Percentiles rank a stretch among this genome's conserved stretches.
These are phyloP conservation scores for Fennellomyces sp. DNA, from an alignment of 371 early-diverging fungal genomes.

Conservation along the genomic window DNA sequence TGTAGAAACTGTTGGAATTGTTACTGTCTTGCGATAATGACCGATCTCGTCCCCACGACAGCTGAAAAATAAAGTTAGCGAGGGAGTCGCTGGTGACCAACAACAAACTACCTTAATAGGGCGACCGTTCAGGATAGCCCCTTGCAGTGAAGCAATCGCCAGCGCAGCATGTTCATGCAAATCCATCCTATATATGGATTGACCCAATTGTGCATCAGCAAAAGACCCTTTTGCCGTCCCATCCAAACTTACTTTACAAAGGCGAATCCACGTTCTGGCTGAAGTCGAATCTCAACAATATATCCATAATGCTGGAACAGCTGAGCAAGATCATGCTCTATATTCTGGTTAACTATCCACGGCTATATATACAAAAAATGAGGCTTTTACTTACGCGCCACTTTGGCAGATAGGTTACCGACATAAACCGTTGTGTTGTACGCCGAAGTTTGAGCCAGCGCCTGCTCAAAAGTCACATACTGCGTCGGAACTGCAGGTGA, in stretches of 20 bases:
- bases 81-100: neutral
- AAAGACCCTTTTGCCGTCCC: neutral
- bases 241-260: conserved; percentile 81
- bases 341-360: too few species aligned
- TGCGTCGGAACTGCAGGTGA: neutral
- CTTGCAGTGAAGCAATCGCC: conserved; percentile 76
- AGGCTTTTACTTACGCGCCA: conserved; percentile 58
- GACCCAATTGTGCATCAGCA: neutral
- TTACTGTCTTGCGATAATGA: neutral
- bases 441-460: conserved; percentile 71
- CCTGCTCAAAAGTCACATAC: conserved; percentile 61
- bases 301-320: conserved; percentile 79
- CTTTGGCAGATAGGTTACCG: conserved; percentile 80
- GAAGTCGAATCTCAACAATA: conserved; percentile 78
- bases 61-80: conserved; percentile 41
- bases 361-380: neutral
- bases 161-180: conserved; percentile 84
- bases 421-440: conserved; percentile 87
- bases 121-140: conserved; percentile 68
- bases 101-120: conserved; percentile 57
- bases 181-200: conserved; percentile 64
- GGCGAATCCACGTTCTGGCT: conserved; percentile 86
- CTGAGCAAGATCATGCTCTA: conserved; percentile 72
- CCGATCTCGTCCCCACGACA: conserved; percentile 89
- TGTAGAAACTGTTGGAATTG: neutral